Evolutionary conservation across 805 yeast species (phyloP).

Genomic region (Saccharomycopsis lassenensis): DNA sequence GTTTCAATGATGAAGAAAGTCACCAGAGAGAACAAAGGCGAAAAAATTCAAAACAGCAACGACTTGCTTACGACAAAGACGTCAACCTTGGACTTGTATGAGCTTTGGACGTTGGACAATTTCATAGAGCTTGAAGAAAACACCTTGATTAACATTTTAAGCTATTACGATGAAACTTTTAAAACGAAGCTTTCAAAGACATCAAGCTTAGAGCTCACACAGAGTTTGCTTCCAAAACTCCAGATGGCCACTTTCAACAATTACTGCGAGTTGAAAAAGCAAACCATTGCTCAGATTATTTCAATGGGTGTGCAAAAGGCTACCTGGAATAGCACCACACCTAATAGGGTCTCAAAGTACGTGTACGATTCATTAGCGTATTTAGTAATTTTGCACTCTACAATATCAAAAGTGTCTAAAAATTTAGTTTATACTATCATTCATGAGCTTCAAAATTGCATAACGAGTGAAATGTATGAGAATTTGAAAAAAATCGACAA

Average conservation of each 20-base stretch:
- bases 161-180: slow-evolving; percentile 40
- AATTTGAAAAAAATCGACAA: slow-evolving; percentile 33
- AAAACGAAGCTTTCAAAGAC: slow-evolving; percentile 28
- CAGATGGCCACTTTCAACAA: slow-evolving; percentile 44
- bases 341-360: slow-evolving; percentile 34
- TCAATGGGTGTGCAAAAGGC: slow-evolving; percentile 29
- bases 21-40: slow-evolving; percentile 16
- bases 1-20: slow-evolving; percentile 23
- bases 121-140: slow-evolving; percentile 30
- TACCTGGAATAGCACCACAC: slow-evolving; percentile 33
- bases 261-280: slow-evolving; percentile 39
- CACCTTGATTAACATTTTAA: slow-evolving; percentile 38
- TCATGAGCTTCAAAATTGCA: slow-evolving; percentile 33
- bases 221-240: slow-evolving; percentile 30
- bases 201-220: slow-evolving; percentile 31
- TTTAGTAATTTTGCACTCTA: slow-evolving; percentile 41
- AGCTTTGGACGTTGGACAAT: slow-evolving; percentile 19
- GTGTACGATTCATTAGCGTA: slow-evolving; percentile 39
- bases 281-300: slow-evolving; percentile 29
- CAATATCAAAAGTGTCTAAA: slow-evolving; percentile 37
- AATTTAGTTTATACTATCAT: slow-evolving; percentile 34
- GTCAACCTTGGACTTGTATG: slow-evolving; percentile 15
- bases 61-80: slow-evolving; percentile 7
- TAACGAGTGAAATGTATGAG: slow-evolving; percentile 28
- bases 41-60: slow-evolving; percentile 6